Percentiles rank a stretch among this genome's conserved stretches.
These are phyloP conservation scores for Endotrypanum monterogeii DNA, from an alignment of 208 protist genomes.

Conservation along the genomic window DNA sequence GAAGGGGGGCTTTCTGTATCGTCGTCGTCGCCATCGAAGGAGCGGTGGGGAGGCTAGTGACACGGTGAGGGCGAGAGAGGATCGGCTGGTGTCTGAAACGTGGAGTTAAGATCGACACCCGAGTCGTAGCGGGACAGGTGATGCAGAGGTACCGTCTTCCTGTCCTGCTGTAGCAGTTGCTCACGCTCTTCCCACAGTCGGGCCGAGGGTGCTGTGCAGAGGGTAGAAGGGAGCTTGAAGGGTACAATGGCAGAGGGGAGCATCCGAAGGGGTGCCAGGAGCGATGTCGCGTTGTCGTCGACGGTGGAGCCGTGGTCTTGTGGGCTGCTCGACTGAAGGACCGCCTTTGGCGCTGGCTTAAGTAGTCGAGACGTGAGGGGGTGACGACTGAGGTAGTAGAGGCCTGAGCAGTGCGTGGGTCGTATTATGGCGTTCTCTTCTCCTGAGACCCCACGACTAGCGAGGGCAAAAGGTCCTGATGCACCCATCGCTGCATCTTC, in stretches of 20 bases:
- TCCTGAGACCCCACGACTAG: neutral
- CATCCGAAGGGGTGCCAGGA: constrained; percentile 3
- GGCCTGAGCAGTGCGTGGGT: constrained; percentile 26
- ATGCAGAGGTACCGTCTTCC: neutral
- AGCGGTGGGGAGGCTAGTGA: neutral
- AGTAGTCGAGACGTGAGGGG: constrained; percentile 33
- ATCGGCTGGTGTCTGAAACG: constrained; percentile 4
- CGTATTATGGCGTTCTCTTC: neutral
- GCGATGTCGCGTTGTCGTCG: neutral
- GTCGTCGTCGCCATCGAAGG: neutral
- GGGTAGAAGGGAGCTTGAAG: constrained; percentile 30
- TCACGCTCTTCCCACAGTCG: constrained; percentile 29
- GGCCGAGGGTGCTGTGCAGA: constrained; percentile 21
- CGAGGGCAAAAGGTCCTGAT: neutral
- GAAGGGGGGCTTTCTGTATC: neutral
- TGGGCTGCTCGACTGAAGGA: neutral
- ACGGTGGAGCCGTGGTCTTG: neutral
- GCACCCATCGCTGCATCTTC: neutral
- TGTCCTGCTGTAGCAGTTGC: constrained; percentile 8
- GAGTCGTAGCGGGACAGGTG: constrained; percentile 3
- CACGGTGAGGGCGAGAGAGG: neutral
- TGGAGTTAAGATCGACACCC: constrained; percentile 1
- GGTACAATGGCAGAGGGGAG: constrained; percentile 16
- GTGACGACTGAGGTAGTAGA: constrained; percentile 47
- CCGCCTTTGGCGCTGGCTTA: neutral